A percentile compares a stretch with the other conserved stretches of the same genome.
Evolutionary conservation across 2,329 filamentous ascomycete genomes (phyloP).

Genomic region (Penicillium vulpinum): DNA sequence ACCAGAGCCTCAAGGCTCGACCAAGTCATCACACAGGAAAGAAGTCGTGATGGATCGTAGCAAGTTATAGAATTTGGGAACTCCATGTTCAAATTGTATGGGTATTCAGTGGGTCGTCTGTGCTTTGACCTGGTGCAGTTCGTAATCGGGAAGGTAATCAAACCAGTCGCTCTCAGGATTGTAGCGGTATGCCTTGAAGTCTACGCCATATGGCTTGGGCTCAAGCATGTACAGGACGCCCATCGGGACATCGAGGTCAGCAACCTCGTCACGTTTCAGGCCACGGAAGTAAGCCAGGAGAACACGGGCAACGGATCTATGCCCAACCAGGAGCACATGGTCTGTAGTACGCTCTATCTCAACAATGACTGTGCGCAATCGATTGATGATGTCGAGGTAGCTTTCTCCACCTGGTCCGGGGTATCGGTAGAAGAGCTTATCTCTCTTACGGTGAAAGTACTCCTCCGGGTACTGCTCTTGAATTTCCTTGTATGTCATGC

Average conservation of each 20-base stretch:
- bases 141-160: conserved; percentile 80
- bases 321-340: conserved; percentile 87
- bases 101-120: conserved; percentile 1
- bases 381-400: conserved; percentile 95
- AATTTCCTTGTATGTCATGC: conserved; percentile 92
- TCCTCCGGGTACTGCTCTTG: conserved; percentile 75
- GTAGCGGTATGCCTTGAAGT: conserved; percentile 94
- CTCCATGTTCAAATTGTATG: not conserved
- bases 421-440: conserved; percentile 96
- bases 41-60: conserved; percentile 19
- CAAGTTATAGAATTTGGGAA: conserved; percentile 10
- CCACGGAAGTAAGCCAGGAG: conserved; percentile 97
- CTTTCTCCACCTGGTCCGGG: conserved; percentile 94
- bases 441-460: conserved; percentile 72
- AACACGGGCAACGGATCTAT: conserved; percentile 88
- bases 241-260: conserved; percentile 88
- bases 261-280: conserved; percentile 84
- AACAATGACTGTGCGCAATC: conserved; percentile 89
- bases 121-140: conserved; percentile 55
- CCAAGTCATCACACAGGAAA: not conserved
- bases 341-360: conserved; percentile 97
- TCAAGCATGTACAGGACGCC: conserved; percentile 94
- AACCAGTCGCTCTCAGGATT: conserved; percentile 78
- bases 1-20: not conserved
- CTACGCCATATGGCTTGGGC: conserved; percentile 95